A percentile compares a stretch with the other conserved stretches of the same genome.
Conservation (phyloP, 495 filamentous ascomycete species). For the Xylaria curta region DNA sequence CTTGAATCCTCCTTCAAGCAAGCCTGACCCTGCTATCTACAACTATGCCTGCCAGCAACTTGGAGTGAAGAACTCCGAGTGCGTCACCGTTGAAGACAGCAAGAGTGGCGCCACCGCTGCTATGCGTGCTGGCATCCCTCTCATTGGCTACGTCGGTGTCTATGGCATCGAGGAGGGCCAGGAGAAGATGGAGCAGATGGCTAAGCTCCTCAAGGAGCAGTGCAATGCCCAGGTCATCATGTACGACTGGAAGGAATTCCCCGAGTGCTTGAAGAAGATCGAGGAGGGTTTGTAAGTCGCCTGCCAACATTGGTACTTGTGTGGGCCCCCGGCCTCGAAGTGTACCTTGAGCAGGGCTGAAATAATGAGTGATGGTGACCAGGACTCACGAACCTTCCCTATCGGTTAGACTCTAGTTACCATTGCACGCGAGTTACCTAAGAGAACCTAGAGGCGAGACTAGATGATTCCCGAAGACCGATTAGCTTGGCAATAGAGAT, state of each 20-base stretch:
- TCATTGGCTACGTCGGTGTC: conserved; percentile 87
- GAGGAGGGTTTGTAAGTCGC: conserved; percentile 56
- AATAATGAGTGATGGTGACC: conserved; percentile 24
- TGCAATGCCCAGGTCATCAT: conserved; percentile 76
- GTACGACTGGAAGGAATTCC: conserved; percentile 86
- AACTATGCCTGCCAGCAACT: conserved; percentile 77
- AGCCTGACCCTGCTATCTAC: conserved; percentile 95
- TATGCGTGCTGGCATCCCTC: conserved; percentile 79
- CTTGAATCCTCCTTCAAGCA: conserved; percentile 78
- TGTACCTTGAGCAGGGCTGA: conserved; percentile 16
- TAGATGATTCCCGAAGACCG: conserved; percentile 1
- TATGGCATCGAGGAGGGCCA: conserved; percentile 63
- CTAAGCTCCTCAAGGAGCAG: conserved; percentile 67
- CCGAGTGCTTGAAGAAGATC: conserved; percentile 69
- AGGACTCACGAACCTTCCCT: conserved; percentile 21
- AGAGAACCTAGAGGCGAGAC: conserved; percentile 14
- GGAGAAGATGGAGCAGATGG: conserved; percentile 77
- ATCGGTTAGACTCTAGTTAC: conserved; percentile 26
- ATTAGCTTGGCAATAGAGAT: conserved; percentile 16
- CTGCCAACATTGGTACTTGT: conserved; percentile 14
- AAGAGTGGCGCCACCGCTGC: conserved; percentile 84
- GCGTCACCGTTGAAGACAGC: conserved; percentile 88
- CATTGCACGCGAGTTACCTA: conserved; percentile 9
- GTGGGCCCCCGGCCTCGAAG: not conserved
- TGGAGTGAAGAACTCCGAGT: conserved; percentile 75